Evolutionary conservation across 2,329 filamentous ascomycete genomes (phyloP).

Genomic region (Meredithiella fracta): DNA sequence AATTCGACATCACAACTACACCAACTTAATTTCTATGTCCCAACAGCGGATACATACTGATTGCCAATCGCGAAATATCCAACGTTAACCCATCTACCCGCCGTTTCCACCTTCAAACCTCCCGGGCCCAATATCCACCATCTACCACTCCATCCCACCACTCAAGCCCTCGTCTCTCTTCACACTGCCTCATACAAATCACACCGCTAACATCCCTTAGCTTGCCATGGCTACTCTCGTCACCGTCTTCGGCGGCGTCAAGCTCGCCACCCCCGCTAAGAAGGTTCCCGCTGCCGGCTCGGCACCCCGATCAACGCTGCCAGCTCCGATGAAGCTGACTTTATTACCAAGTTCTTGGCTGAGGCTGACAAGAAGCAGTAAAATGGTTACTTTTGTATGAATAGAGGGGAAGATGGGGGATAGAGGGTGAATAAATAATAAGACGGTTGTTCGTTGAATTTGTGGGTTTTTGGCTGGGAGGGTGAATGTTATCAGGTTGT

Average conservation of each 20-base stretch:
- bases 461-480: not conserved
- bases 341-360: constrained; percentile 40
- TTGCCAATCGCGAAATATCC: no score
- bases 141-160: not conserved
- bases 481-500: no score
- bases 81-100: no score
- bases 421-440: not conserved
- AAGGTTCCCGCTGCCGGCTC: constrained; percentile 27
- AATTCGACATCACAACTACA: no score
- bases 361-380: constrained; percentile 14
- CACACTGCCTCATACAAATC: constrained; percentile 7
- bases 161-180: not conserved
- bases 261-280: constrained; percentile 29
- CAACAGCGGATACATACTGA: no score
- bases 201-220: constrained; percentile 17
- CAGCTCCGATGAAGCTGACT: constrained; percentile 45
- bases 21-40: not conserved
- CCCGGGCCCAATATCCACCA: no score
- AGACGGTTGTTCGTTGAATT: not conserved
- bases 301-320: constrained; percentile 43
- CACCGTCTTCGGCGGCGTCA: constrained; percentile 33
- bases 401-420: not conserved
- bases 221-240: constrained; percentile 41
- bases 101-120: no score
- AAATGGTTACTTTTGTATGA: constrained; percentile 3